These are phyloP conservation scores for Mrakia hoshinonis DNA, from an alignment of 768 basidiomycete genomes.

Conservation along the genomic window DNA sequence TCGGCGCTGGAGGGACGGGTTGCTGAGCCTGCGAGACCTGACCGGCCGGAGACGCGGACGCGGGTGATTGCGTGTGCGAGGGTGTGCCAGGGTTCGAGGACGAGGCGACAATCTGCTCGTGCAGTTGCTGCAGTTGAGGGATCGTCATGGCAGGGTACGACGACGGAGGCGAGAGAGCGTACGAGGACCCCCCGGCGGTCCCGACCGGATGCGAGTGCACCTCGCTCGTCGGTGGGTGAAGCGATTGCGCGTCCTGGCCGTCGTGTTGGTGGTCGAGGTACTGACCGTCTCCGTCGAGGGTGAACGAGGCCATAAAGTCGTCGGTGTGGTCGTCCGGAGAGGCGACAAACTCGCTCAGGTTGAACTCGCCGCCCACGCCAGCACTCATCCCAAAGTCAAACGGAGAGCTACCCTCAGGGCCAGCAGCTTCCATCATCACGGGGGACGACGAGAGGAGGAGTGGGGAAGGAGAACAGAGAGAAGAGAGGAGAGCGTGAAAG, in stretches of 20 bases:
- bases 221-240: too few species aligned
- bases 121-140: neutral
- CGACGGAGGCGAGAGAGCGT: neutral
- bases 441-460: neutral
- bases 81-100: too few species aligned
- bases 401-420: neutral
- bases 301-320: conserved; percentile 6
- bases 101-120: neutral
- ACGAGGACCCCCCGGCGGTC: too few species aligned
- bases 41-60: neutral
- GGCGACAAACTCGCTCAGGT: neutral
- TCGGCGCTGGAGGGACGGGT: neutral
- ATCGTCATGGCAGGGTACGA: neutral
- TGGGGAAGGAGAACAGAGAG: too few species aligned
- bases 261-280: neutral
- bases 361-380: neutral
- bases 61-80: neutral
- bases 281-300: neutral
- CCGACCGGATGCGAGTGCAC: too few species aligned
- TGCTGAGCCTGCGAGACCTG: neutral
- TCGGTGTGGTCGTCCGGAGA: neutral
- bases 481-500: too few species aligned
- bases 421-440: neutral
- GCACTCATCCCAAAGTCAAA: neutral
- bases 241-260: neutral